Conservation (phyloP, 1,284 basidiomycete species). For the Malassezia yamatoensis region DNA sequence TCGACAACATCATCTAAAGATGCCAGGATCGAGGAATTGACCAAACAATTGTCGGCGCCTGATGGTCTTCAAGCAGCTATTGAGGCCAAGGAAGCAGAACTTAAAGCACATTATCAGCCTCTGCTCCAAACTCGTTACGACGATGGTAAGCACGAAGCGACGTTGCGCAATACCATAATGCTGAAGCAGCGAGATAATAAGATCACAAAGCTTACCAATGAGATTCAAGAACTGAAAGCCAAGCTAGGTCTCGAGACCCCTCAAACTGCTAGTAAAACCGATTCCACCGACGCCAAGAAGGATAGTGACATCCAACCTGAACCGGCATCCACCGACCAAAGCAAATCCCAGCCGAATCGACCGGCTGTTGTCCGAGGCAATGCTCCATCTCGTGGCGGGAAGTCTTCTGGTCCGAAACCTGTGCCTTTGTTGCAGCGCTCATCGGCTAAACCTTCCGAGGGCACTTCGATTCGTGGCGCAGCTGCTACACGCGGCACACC, state of each 20-base stretch:
- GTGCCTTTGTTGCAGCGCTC: slow-evolving; percentile 10
- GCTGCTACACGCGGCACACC: slow-evolving; percentile 3
- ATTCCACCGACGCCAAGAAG: not conserved
- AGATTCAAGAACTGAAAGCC: slow-evolving; percentile 40
- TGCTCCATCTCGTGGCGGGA: slow-evolving; percentile 5
- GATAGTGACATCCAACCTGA: not conserved
- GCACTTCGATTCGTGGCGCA: slow-evolving; percentile 17
- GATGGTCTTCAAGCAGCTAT: slow-evolving; percentile 31
- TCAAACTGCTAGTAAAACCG: not conserved
- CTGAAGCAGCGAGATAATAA: slow-evolving; percentile 43
- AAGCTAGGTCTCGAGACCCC: slow-evolving; percentile 10
- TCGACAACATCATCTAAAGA: not conserved
- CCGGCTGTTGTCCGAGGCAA: slow-evolving; percentile 17
- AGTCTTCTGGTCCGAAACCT: slow-evolving; percentile 12
- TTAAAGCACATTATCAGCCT: slow-evolving; percentile 32
- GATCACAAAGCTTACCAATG: slow-evolving; percentile 37
- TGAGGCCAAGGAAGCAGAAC: slow-evolving; percentile 32
- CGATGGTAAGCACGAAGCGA: slow-evolving; percentile 45
- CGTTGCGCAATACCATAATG: slow-evolving; percentile 41
- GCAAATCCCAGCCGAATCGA: slow-evolving; percentile 2
- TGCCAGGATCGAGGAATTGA: not conserved
- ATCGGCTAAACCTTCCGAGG: not conserved
- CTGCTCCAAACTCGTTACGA: slow-evolving; percentile 37
- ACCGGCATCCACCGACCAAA: not conserved
- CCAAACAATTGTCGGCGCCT: slow-evolving; percentile 19